phyloP scores from a whole-genome alignment of 1,139 yeast genomes.

The Sugiyamaella paludigena region DNA sequence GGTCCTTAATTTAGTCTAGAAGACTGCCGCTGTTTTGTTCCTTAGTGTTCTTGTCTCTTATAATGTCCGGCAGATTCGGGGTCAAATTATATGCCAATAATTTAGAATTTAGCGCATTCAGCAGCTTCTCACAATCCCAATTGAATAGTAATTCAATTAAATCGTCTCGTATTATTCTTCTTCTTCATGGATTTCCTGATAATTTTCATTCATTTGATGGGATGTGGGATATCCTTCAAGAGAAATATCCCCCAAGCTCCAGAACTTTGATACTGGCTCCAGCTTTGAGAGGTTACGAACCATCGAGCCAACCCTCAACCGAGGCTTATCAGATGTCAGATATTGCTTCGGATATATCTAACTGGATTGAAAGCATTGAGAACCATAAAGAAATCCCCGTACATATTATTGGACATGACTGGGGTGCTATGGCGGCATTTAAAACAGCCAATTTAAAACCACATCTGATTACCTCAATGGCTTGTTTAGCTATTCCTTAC shows the following conservation, averaged over 20 bases:
- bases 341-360: slow-evolving; percentile 24
- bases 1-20: no score
- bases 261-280: slow-evolving; percentile 28
- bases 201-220: slow-evolving; percentile 24
- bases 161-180: slow-evolving; percentile 19
- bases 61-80: neutral
- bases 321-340: slow-evolving; percentile 16
- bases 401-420: slow-evolving; percentile 32
- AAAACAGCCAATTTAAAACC: slow-evolving; percentile 23
- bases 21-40: no score
- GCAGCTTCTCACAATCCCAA: slow-evolving; percentile 4
- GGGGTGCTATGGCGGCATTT: slow-evolving; percentile 31
- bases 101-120: slow-evolving; percentile 11
- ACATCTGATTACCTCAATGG: slow-evolving; percentile 22
- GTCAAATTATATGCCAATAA: slow-evolving; percentile 11
- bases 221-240: slow-evolving; percentile 20
- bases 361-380: slow-evolving; percentile 19
- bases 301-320: slow-evolving; percentile 21
- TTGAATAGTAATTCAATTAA: neutral
- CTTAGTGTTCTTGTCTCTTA: no score
- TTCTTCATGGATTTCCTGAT: slow-evolving; percentile 34
- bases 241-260: slow-evolving; percentile 17
- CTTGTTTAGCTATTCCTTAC: slow-evolving; percentile 30
- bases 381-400: slow-evolving; percentile 20
- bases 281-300: slow-evolving; percentile 30